Evolutionary conservation across 139 green algal genomes (phyloP).

Genomic region (Closterium sp.): DNA sequence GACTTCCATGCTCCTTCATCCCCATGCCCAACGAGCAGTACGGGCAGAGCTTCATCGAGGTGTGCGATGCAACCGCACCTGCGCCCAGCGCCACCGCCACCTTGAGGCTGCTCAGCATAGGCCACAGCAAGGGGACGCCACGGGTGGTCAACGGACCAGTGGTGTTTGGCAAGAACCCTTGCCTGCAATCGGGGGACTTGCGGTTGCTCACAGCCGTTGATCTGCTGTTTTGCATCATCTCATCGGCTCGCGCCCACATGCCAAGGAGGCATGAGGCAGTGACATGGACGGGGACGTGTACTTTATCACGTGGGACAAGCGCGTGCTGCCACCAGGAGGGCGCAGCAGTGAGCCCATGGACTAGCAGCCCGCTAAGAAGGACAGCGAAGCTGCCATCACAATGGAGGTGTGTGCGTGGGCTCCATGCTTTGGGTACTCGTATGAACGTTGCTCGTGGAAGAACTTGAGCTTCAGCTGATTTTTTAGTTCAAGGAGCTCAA

Average conservation of each 20-base stretch:
- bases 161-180: constrained; percentile 57
- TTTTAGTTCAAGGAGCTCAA: no score
- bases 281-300: constrained; percentile 58
- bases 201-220: constrained; percentile 49
- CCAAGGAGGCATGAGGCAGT: constrained; percentile 42
- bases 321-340: constrained; percentile 23
- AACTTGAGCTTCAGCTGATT: no score
- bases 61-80: neutral
- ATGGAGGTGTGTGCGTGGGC: neutral
- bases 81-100: neutral
- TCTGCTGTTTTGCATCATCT: constrained; percentile 37
- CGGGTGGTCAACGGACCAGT: constrained; percentile 22
- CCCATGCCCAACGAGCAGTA: neutral
- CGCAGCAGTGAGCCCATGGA: constrained; percentile 21
- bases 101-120: neutral
- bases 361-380: constrained; percentile 1
- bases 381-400: neutral
- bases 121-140: neutral
- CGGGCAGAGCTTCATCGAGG: constrained; percentile 30
- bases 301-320: constrained; percentile 43
- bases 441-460: no score
- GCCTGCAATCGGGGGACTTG: constrained; percentile 55
- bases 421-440: no score
- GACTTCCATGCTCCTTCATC: neutral
- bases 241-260: constrained; percentile 37